These are phyloP conservation scores for Microcera coccophila DNA, from an alignment of 2,329 filamentous ascomycete species.

Conservation along the genomic window DNA sequence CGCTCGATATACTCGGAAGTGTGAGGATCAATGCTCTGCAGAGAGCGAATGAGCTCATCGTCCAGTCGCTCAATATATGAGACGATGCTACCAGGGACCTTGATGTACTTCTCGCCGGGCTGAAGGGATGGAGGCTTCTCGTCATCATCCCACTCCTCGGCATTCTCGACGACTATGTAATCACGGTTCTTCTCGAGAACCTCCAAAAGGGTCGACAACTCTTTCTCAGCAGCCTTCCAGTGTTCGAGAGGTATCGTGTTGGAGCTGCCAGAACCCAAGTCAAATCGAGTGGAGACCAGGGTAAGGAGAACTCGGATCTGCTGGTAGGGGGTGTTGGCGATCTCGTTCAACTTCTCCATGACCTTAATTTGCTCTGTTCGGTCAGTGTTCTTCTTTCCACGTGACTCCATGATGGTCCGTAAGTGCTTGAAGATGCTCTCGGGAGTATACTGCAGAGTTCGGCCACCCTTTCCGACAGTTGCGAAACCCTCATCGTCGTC, in stretches of 20 bases:
- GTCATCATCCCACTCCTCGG: constrained; percentile 98
- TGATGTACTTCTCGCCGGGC: constrained; percentile 75
- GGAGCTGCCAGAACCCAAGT: constrained; percentile 74
- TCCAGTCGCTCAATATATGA: constrained; percentile 94
- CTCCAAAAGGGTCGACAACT: constrained; percentile 72
- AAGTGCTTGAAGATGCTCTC: constrained; percentile 99
- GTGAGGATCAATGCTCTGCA: constrained; percentile 96
- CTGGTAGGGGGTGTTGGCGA: constrained; percentile 88
- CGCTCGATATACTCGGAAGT: constrained; percentile 98
- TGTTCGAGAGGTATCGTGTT: constrained; percentile 89
- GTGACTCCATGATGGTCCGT: constrained; percentile 85
- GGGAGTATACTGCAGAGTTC: constrained; percentile 85
- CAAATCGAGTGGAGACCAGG: constrained; percentile 89
- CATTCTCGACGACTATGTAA: constrained; percentile 82
- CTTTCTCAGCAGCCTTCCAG: constrained; percentile 91
- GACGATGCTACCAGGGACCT: constrained; percentile 87
- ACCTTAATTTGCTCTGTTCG: constrained; percentile 89
- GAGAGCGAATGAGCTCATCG: constrained; percentile 93
- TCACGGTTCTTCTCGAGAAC: constrained; percentile 76
- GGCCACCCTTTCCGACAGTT: constrained; percentile 83
- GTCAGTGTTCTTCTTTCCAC: constrained; percentile 99
- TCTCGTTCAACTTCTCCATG: constrained; percentile 93
- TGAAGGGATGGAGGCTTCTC: constrained; percentile 80
- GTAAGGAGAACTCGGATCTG: constrained; percentile 87
- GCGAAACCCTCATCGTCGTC: constrained; percentile 83